Evolutionary conservation across 441 rosid genomes (phyloP).

Genomic region (Adansonia gregorii): DNA sequence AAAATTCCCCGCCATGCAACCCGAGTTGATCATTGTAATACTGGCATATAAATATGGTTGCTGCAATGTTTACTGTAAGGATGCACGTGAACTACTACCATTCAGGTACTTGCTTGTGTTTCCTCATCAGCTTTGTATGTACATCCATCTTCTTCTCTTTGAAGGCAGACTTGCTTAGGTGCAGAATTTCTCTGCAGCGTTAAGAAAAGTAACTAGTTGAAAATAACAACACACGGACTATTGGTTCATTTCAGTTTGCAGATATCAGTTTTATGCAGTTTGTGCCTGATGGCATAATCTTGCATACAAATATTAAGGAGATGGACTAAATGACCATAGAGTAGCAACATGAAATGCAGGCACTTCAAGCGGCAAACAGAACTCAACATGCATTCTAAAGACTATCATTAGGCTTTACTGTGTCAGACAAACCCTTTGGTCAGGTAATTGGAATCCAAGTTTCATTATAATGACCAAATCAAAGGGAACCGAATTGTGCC

Average conservation of each 20-base stretch:
- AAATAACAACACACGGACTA: not conserved
- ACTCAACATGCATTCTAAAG: not conserved
- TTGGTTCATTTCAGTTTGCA: not conserved
- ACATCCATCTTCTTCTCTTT: conserved; percentile 57
- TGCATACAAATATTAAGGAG: not conserved
- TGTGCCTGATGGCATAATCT: not conserved
- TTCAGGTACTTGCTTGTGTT: conserved; percentile 58
- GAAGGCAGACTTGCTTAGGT: conserved; percentile 44
- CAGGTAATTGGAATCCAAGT: not conserved
- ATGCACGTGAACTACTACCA: conserved; percentile 63
- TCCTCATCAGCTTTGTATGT: conserved; percentile 67
- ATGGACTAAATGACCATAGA: not conserved
- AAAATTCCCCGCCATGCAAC: conserved; percentile 61
- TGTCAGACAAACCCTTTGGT: not conserved
- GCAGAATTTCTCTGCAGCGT: conserved; percentile 48
- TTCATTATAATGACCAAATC: too few relatives aligned
- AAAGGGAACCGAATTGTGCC: too few relatives aligned
- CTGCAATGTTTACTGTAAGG: conserved; percentile 44
- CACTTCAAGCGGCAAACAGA: not conserved
- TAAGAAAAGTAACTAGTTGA: conserved; percentile 9
- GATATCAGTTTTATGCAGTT: conserved; percentile 13
- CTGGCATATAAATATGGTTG: conserved; percentile 44
- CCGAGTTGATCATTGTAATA: conserved; percentile 57
- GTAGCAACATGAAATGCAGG: not conserved
- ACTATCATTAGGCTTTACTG: not conserved